Percentiles rank a stretch among this genome's conserved stretches.
Conservation (phyloP, 495 filamentous ascomycete species). For the Tuber umbilicatum region DNA sequence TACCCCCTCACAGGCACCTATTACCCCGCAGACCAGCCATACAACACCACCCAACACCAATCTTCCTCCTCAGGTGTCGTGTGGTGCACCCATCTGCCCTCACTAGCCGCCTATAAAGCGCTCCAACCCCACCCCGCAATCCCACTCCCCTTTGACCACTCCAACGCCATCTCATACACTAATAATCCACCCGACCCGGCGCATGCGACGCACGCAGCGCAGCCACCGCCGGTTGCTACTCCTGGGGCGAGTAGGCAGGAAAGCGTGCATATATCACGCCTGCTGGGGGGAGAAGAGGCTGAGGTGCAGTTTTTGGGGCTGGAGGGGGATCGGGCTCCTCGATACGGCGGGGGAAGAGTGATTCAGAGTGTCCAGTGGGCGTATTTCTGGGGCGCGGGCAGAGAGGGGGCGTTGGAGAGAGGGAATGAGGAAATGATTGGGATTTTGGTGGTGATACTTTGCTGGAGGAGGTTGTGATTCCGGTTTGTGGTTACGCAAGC, state of each 20-base stretch:
- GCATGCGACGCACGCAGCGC: background rate
- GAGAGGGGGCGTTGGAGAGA: background rate
- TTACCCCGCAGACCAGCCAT: background rate
- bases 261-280: background rate
- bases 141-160: background rate
- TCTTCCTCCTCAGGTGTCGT: background rate
- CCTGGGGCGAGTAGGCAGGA: background rate
- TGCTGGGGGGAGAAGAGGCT: background rate
- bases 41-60: background rate
- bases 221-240: background rate
- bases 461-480: background rate
- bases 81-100: background rate
- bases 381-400: background rate
- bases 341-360: background rate
- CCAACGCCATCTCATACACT: background rate
- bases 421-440: background rate
- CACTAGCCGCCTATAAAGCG: background rate
- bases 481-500: background rate
- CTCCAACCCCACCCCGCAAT: background rate
- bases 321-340: background rate
- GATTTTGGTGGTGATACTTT: background rate
- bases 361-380: background rate
- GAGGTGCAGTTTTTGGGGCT: background rate
- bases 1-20: background rate
- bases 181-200: background rate